These are phyloP conservation scores for Globisporangium alternatum DNA, from an alignment of 352 stramenopile species.

Conservation along the genomic window DNA sequence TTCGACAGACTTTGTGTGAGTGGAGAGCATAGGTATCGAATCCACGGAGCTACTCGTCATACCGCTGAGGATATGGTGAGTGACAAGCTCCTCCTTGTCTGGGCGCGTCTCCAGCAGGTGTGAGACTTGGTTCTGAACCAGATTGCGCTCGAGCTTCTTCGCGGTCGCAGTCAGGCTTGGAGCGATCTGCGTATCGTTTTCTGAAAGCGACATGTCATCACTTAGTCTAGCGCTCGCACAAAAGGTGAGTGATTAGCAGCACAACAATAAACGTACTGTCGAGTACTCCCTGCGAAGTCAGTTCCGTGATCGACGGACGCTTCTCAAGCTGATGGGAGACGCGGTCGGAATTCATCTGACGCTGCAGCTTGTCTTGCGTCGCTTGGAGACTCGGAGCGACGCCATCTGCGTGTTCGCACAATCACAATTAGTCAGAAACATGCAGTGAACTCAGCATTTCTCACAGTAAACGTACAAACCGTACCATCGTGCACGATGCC, in stretches of 20 bases:
- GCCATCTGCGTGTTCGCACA: conserved; percentile 25
- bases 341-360: conserved; percentile 71
- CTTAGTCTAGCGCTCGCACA: neutral
- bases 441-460: neutral
- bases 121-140: conserved; percentile 81
- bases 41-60: neutral
- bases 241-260: neutral
- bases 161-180: conserved; percentile 65
- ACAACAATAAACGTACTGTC: conserved; percentile 31
- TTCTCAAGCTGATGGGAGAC: conserved; percentile 73
- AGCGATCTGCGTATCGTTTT: conserved; percentile 55
- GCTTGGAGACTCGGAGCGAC: conserved; percentile 78
- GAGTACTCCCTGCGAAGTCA: conserved; percentile 57
- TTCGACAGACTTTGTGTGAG: neutral
- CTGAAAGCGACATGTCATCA: conserved; percentile 15
- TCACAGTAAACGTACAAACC: neutral
- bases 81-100: conserved; percentile 76
- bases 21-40: neutral
- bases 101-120: conserved; percentile 76
- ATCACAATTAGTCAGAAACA: neutral
- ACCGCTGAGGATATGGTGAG: conserved; percentile 72
- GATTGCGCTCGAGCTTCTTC: conserved; percentile 74
- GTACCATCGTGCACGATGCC: conserved; percentile 59
- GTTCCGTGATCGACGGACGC: conserved; percentile 56
- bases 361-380: conserved; percentile 73